A percentile compares a stretch with the other conserved stretches of the same genome.
Evolutionary conservation across 352 stramenopile genomes (phyloP).

Genomic region (Phytophthora podocarpi): DNA sequence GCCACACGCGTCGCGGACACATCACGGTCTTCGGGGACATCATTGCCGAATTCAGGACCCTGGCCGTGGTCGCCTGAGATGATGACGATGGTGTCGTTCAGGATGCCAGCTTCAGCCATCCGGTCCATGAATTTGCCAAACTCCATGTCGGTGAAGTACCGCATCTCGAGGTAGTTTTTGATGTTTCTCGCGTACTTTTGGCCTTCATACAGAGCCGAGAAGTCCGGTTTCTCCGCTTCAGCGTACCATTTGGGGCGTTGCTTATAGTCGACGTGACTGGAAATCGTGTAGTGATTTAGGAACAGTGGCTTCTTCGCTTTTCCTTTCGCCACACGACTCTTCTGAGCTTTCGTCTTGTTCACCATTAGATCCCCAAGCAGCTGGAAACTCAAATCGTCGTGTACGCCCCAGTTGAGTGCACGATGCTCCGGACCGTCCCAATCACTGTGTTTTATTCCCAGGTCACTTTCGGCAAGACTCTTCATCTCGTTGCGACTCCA

Average conservation of each 20-base stretch:
- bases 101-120: slow-evolving; percentile 44
- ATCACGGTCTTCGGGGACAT: slow-evolving; percentile 36
- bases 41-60: slow-evolving; percentile 42
- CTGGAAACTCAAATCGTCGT: slow-evolving; percentile 56
- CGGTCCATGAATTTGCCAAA: slow-evolving; percentile 60
- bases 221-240: slow-evolving; percentile 37
- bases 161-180: slow-evolving; percentile 50
- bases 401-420: slow-evolving; percentile 44
- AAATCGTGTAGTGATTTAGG: slow-evolving; percentile 67
- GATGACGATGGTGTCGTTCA: slow-evolving; percentile 64
- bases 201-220: slow-evolving; percentile 38
- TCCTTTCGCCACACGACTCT: slow-evolving; percentile 11
- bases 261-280: slow-evolving; percentile 48
- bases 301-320: slow-evolving; percentile 49
- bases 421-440: slow-evolving; percentile 29
- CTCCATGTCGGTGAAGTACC: slow-evolving; percentile 54
- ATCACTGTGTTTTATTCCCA: slow-evolving; percentile 38
- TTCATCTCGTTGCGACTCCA: slow-evolving; percentile 44
- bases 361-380: slow-evolving; percentile 52
- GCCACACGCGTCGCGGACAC: slow-evolving; percentile 39
- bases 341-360: slow-evolving; percentile 45
- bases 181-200: slow-evolving; percentile 26
- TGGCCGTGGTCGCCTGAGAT: slow-evolving; percentile 59
- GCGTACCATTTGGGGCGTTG: slow-evolving; percentile 45
- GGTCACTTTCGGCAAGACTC: slow-evolving; percentile 31